These are phyloP conservation scores for Artomyces pyxidatus DNA, from an alignment of 768 basidiomycete species.

Conservation along the genomic window DNA sequence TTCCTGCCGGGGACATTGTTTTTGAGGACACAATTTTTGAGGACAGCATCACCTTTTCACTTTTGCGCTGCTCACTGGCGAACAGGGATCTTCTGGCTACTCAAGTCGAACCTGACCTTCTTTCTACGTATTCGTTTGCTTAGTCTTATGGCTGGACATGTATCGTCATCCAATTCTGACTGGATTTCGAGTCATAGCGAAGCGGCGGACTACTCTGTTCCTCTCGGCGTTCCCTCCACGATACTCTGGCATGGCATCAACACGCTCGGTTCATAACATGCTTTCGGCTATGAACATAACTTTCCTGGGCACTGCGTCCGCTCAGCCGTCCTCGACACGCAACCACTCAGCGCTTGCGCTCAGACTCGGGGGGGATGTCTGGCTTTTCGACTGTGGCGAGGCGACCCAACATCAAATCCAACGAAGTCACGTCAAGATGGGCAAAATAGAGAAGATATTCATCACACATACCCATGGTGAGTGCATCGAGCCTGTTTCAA, in stretches of 20 bases:
- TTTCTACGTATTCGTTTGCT: too few species aligned
- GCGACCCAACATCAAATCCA: conserved; percentile 76
- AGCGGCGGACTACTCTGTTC: too few species aligned
- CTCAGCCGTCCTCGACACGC: conserved; percentile 69
- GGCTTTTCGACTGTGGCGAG: conserved; percentile 85
- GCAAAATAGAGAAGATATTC: conserved; percentile 74
- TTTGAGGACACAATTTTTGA: too few species aligned
- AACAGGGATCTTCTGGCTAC: too few species aligned
- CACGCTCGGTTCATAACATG: not conserved
- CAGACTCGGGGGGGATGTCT: conserved; percentile 59
- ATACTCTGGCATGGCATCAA: too few species aligned
- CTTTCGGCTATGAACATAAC: conserved; percentile 40
- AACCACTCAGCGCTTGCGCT: conserved; percentile 72
- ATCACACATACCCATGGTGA: conserved; percentile 86
- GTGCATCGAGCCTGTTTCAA: conserved; percentile 9
- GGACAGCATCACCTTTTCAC: too few species aligned
- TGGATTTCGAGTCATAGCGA: too few species aligned
- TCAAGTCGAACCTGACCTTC: too few species aligned
- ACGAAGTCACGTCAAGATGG: conserved; percentile 67
- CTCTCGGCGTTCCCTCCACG: too few species aligned
- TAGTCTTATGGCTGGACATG: too few species aligned
- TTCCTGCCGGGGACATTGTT: conserved; percentile 10
- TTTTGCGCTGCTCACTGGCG: too few species aligned
- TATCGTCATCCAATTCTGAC: too few species aligned
- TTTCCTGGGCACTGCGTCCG: conserved; percentile 77